A percentile compares a stretch with the other conserved stretches of the same genome.
Evolutionary conservation across 208 protist species (phyloP).

Genomic region (Trypanosoma mega): DNA sequence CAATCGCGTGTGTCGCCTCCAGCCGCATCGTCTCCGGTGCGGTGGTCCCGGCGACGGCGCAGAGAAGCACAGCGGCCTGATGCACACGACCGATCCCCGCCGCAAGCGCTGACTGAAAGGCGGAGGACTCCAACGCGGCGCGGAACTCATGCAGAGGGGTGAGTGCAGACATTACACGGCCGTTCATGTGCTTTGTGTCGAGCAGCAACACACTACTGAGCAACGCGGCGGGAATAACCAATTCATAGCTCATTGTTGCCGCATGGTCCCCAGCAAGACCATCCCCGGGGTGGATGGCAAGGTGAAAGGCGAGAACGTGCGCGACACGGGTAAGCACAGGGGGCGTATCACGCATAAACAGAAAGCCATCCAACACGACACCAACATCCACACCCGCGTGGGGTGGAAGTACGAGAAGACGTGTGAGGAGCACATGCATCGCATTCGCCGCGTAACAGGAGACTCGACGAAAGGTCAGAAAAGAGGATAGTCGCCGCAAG

Average conservation of each 20-base stretch:
- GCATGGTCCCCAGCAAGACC: background rate
- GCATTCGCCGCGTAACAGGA: conserved; percentile 15
- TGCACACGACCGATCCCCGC: conserved; percentile 12
- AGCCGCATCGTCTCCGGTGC: conserved; percentile 3
- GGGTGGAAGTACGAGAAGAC: background rate
- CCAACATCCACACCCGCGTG: background rate
- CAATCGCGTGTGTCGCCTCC: background rate
- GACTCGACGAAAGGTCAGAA: conserved; percentile 12
- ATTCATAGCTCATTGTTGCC: background rate
- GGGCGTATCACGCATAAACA: conserved; percentile 7
- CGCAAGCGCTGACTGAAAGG: background rate
- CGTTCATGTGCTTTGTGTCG: background rate
- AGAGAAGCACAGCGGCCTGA: conserved; percentile 12
- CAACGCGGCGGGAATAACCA: background rate
- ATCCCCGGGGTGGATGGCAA: background rate
- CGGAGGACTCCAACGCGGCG: background rate
- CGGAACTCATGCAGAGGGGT: background rate
- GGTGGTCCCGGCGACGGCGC: background rate
- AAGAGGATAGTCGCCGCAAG: conserved; percentile 4
- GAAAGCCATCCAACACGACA: conserved; percentile 1
- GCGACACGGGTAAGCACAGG: conserved; percentile 1
- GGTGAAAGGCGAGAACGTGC: conserved; percentile 7
- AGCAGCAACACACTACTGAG: conserved; percentile 6
- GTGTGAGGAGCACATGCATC: conserved; percentile 12
- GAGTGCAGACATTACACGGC: background rate